phyloP scores from a whole-genome alignment of 108 stramenopile genomes.

The Cyclotella kingstonii region DNA sequence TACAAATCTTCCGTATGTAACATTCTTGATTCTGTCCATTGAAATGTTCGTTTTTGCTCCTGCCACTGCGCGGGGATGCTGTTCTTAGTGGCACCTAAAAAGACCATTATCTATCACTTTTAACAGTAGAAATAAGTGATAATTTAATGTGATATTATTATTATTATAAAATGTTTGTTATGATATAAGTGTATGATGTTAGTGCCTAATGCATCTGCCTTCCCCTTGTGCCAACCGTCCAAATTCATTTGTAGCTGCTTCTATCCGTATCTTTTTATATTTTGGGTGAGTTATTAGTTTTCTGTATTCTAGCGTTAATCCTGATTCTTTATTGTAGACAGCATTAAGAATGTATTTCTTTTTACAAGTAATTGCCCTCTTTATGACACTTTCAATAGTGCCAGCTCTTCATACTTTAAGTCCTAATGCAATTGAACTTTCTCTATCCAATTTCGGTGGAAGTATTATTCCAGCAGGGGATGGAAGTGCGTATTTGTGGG shows the following conservation, averaged over 20 bases:
- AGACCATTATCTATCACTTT: too few species aligned
- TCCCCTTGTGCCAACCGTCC: conserved; percentile 1
- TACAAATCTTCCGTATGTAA: conserved; percentile 34
- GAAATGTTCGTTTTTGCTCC: too few species aligned
- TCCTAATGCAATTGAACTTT: conserved; percentile 1
- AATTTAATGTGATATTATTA: too few species aligned
- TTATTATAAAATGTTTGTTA: too few species aligned
- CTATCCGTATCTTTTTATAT: conserved; percentile 5
- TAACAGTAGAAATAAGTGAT: too few species aligned
- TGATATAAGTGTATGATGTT: too few species aligned
- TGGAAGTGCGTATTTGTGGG: neutral
- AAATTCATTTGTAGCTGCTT: conserved; percentile 8
- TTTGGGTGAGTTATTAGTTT: conserved; percentile 13
- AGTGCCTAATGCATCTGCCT: too few species aligned
- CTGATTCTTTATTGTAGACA: conserved; percentile 22
- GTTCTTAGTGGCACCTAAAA: too few species aligned
- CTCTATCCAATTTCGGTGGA: neutral
- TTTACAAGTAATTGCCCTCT: too few species aligned
- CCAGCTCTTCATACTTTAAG: neutral
- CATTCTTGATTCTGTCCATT: neutral
- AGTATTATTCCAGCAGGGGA: too few species aligned
- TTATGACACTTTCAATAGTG: neutral
- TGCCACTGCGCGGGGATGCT: too few species aligned
- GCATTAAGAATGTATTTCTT: neutral
- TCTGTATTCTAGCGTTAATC: conserved; percentile 14